Conservation (phyloP, 257 asterid genomes). For the Rauvolfia tetraphylla region DNA sequence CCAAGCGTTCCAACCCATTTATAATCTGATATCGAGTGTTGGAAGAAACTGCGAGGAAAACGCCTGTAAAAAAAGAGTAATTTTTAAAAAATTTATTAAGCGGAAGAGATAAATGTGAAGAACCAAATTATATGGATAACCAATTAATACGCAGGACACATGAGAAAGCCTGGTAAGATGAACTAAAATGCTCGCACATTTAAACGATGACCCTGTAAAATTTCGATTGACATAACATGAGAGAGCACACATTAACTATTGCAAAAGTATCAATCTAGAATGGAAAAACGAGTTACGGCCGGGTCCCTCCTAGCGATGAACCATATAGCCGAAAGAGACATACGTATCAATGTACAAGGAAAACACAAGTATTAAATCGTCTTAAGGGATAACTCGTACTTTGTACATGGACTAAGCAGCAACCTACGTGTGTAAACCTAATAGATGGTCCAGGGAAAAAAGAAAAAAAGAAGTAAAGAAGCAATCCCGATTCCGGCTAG, state of each 20-base stretch:
- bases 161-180: background rate
- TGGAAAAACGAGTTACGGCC: no score
- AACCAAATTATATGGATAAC: background rate
- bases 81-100: background rate
- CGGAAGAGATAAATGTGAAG: background rate
- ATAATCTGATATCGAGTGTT: conserved; percentile 90
- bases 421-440: background rate
- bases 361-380: background rate
- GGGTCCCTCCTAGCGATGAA: background rate
- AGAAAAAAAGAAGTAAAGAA: background rate
- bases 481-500: no score
- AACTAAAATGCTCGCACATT: background rate
- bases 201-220: background rate
- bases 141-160: background rate
- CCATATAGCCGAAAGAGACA: background rate
- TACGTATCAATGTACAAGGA: background rate
- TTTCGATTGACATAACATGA: no score
- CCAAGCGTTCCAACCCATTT: conserved; percentile 79
- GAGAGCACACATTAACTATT: background rate
- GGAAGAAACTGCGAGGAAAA: conserved; percentile 86
- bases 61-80: conserved; percentile 42
- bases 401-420: background rate
- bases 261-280: background rate
- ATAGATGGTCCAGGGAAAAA: background rate
- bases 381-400: background rate